Evolutionary conservation across 1,284 basidiomycete species (phyloP).

Genomic region (Grifola frondosa): DNA sequence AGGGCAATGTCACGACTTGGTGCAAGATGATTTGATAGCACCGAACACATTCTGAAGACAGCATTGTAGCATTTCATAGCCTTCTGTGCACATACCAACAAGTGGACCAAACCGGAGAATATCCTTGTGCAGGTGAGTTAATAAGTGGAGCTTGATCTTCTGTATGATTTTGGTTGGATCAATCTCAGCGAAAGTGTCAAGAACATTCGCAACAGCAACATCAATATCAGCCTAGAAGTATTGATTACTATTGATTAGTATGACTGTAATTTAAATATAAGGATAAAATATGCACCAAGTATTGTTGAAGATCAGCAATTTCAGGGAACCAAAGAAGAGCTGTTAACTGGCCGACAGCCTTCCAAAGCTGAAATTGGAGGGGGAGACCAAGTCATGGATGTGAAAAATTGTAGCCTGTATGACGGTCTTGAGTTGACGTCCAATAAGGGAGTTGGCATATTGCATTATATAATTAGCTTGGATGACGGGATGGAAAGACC

Average conservation of each 20-base stretch:
- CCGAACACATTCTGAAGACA: constrained; percentile 38
- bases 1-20: constrained; percentile 39
- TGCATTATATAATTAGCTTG: constrained; percentile 24
- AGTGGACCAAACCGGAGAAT: constrained; percentile 33
- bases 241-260: constrained; percentile 17
- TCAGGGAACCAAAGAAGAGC: constrained; percentile 36
- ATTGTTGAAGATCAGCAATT: constrained; percentile 33
- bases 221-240: constrained; percentile 24
- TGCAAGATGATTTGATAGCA: constrained; percentile 43
- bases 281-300: constrained; percentile 27
- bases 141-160: constrained; percentile 38
- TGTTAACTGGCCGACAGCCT: constrained; percentile 31
- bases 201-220: constrained; percentile 30
- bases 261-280: neutral
- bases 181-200: constrained; percentile 30
- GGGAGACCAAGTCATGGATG: constrained; percentile 18
- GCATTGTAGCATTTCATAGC: constrained; percentile 47
- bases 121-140: constrained; percentile 31
- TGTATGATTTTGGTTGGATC: constrained; percentile 30
- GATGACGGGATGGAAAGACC: constrained; percentile 19
- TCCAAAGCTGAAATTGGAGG: constrained; percentile 16
- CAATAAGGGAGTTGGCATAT: constrained; percentile 23
- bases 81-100: constrained; percentile 39
- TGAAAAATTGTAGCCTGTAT: constrained; percentile 20
- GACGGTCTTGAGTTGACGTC: constrained; percentile 23